Base-by-base conservation (phyloP, 1,284 basidiomycete genomes). In the Afroboletus lepidellus region DNA sequence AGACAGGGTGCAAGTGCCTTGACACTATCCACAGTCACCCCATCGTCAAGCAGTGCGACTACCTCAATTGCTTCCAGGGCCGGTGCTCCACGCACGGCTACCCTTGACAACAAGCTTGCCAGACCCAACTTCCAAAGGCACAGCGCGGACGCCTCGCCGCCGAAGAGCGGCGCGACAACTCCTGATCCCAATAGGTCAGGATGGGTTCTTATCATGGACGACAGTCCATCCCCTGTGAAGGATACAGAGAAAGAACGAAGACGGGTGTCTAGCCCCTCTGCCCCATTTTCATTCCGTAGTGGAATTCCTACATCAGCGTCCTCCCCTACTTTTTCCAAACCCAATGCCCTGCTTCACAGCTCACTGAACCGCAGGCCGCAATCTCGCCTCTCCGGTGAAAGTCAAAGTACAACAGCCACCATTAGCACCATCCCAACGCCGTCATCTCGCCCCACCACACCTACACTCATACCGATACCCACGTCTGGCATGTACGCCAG, bases 131-230 rank as follows among this genome's bases (percentile, higher is more conserved):
- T 63, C n/a, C 66, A 71, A 53, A 61, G 72, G 47, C 63, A 61
- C 41, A 70, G 68, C 41, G 54, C 62, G 16, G 72, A 75, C 43
- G 41, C 38, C 32, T 78, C 77, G 34, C 74, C 73, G 21, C 71
- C 69, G 37, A 72, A 67, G 55, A 77, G 77, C 55, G 73, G 71
- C 45, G 74, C 77, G 27, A 75, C 73, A 57, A 78, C 74, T 23
- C 72, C 77, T 27, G 72, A 69, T 34, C 78, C 76, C 23, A 87
- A 88, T 61, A 73, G 81, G 5, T 81, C 86, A 25, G 88, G 88
- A 46, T 90, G 87, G 87, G 87, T 90, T 33, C 77, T 90, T 27
- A 87, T 90, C 48, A 88, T 89, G 87, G 87, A 90, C 57, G 88
- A 89, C 60, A 82, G 84, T 0, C 85, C 87, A 16, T 83, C 83